Conservation (phyloP, 2,329 filamentous ascomycete genomes). For the Dactylellina drechsleri region DNA sequence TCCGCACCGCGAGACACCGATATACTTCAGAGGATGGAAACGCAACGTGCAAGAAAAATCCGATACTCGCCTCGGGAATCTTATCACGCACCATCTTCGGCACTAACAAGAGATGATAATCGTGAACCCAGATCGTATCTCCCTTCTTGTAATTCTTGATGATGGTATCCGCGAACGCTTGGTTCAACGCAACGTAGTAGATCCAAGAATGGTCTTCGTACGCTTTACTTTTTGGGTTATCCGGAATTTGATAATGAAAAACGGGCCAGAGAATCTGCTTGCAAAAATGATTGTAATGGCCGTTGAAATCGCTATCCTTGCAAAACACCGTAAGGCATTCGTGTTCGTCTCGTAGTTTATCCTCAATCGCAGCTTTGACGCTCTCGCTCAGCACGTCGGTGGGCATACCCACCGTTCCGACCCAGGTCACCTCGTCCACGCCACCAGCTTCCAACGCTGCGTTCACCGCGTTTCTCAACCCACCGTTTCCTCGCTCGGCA, state of each 20-base stretch:
- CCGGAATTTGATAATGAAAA: conserved; percentile 97
- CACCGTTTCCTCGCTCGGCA: conserved; percentile 91
- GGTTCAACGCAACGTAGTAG: conserved; percentile 91
- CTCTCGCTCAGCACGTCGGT: conserved; percentile 82
- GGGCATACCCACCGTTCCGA: conserved; percentile 92
- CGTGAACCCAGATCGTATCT: conserved; percentile 93
- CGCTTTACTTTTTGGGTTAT: conserved; percentile 97
- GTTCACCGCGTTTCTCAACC: conserved; percentile 85
- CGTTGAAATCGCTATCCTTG: conserved; percentile 90
- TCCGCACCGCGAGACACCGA: conserved; percentile 85
- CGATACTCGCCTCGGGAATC: conserved; percentile 91
- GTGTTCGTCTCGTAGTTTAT: conserved; percentile 80
- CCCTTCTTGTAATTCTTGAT: conserved; percentile 91
- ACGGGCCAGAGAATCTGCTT: conserved; percentile 98
- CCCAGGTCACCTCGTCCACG: conserved; percentile 82
- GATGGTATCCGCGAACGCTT: conserved; percentile 90
- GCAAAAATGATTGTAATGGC: conserved; percentile 95
- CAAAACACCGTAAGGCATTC: conserved; percentile 86
- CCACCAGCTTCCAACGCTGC: conserved; percentile 77
- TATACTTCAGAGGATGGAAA: conserved; percentile 98
- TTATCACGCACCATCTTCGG: conserved; percentile 89
- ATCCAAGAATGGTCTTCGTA: conserved; percentile 98
- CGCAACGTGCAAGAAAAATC: conserved; percentile 93
- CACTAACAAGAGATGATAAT: conserved; percentile 91
- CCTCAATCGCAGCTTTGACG: conserved; percentile 83